These are phyloP conservation scores for Fusarium temperatum DNA, from an alignment of 2,329 filamentous ascomycete genomes.

Conservation along the genomic window DNA sequence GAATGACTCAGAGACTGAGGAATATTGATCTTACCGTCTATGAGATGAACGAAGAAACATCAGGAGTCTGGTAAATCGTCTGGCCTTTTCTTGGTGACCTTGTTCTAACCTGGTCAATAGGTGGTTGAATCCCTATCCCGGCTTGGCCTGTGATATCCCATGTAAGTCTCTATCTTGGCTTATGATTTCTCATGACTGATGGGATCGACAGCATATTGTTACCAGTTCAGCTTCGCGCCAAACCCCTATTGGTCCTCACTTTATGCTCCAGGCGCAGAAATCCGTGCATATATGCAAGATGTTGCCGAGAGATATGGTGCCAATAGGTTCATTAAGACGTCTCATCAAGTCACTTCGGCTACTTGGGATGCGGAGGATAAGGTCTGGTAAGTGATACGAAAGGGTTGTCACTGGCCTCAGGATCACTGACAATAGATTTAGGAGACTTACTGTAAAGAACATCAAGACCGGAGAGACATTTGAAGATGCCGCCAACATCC, in stretches of 20 bases:
- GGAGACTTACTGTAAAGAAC: background rate
- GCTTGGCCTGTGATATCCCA: background rate
- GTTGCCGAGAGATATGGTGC: background rate
- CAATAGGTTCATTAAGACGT: background rate
- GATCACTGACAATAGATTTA: background rate
- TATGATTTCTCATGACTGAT: background rate
- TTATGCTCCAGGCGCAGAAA: background rate
- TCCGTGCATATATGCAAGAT: background rate
- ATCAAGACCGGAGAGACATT: background rate
- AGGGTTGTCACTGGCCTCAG: accelerated
- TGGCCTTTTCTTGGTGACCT: accelerated
- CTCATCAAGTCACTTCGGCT: background rate
- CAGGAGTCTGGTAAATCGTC: background rate
- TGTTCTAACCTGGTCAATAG: background rate
- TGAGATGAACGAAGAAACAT: background rate
- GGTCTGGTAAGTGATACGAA: background rate
- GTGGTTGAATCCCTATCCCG: background rate
- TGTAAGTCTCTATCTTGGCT: background rate
- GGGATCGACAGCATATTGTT: background rate
- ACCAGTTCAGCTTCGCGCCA: background rate
- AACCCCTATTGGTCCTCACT: background rate
- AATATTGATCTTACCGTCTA: background rate
- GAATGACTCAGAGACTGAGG: background rate
- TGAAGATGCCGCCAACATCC: background rate
- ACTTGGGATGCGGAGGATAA: background rate